Conservation (phyloP, 2,329 filamentous ascomycete genomes). For the Fusarium solani-melongenae region DNA sequence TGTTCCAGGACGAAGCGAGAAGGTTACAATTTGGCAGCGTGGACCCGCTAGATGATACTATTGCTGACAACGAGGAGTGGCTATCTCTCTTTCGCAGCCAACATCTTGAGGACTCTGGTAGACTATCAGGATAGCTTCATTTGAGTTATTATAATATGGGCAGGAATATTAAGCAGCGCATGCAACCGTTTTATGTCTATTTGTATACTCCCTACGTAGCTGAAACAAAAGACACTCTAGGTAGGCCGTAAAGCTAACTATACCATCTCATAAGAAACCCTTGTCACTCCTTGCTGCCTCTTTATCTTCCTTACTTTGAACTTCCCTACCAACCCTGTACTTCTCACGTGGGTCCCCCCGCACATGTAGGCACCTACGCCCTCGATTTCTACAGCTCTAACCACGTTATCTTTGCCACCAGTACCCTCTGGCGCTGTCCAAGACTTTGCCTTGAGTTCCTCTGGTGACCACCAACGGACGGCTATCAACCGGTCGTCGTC, state of each 20-base stretch:
- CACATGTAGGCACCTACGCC: not conserved
- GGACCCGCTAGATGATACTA: not conserved
- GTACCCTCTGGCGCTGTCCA: too few relatives aligned
- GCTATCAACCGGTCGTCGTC: too few relatives aligned
- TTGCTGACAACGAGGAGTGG: not conserved
- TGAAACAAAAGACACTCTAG: too few relatives aligned
- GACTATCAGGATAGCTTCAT: not conserved
- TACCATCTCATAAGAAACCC: not conserved
- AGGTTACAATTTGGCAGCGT: not conserved
- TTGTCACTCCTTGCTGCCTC: not conserved
- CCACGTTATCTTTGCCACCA: too few relatives aligned
- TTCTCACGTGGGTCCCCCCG: not conserved
- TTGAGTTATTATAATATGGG: too few relatives aligned
- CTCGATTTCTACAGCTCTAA: not conserved
- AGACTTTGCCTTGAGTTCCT: too few relatives aligned
- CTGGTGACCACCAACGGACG: too few relatives aligned
- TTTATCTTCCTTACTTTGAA: not conserved
- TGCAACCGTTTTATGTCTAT: too few relatives aligned
- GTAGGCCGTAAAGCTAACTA: too few relatives aligned
- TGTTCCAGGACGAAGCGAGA: conserved; percentile 26
- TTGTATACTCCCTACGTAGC: too few relatives aligned
- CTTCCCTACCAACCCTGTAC: not conserved
- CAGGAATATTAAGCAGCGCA: too few relatives aligned
- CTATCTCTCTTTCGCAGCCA: not conserved
- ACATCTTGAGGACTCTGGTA: not conserved